Evolutionary conservation across 2,329 filamentous ascomycete genomes (phyloP).

Genomic region (Bertia moriformis): DNA sequence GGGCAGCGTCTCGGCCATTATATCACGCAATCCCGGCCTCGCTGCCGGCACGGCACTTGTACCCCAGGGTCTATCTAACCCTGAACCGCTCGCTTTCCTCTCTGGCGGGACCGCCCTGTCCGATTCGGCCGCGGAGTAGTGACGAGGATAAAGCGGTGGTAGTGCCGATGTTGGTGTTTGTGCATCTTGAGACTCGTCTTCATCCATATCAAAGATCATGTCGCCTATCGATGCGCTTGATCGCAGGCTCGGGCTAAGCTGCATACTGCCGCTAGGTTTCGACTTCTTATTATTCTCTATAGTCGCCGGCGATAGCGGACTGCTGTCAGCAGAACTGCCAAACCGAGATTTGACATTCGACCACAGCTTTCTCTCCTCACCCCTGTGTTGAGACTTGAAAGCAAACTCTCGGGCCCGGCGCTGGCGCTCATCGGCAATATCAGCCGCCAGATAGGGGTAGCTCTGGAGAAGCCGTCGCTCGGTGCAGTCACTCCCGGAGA

Average conservation of each 20-base stretch:
- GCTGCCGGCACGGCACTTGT: background rate
- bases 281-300: constrained; percentile 29
- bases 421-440: constrained; percentile 55
- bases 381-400: constrained; percentile 45
- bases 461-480: constrained; percentile 51
- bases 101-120: constrained; percentile 13
- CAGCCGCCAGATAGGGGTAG: constrained; percentile 45
- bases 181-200: too few relatives aligned
- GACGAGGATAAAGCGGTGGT: too few relatives aligned
- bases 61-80: constrained; percentile 1
- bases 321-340: constrained; percentile 50
- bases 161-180: too few relatives aligned
- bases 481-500: constrained; percentile 61
- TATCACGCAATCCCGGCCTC: background rate
- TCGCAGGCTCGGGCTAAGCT: constrained; percentile 51
- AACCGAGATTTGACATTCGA: constrained; percentile 44
- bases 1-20: constrained; percentile 14
- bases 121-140: too few relatives aligned
- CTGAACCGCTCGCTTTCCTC: constrained; percentile 4
- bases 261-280: constrained; percentile 33
- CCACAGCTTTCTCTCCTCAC: constrained; percentile 48
- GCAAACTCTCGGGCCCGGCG: constrained; percentile 64
- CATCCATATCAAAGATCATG: constrained; percentile 90
- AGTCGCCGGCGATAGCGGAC: constrained; percentile 21
- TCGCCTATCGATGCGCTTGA: constrained; percentile 58